Evolutionary conservation across 202 grass and related monocot genomes (phyloP).

Genomic region (Panicum virgatum): DNA sequence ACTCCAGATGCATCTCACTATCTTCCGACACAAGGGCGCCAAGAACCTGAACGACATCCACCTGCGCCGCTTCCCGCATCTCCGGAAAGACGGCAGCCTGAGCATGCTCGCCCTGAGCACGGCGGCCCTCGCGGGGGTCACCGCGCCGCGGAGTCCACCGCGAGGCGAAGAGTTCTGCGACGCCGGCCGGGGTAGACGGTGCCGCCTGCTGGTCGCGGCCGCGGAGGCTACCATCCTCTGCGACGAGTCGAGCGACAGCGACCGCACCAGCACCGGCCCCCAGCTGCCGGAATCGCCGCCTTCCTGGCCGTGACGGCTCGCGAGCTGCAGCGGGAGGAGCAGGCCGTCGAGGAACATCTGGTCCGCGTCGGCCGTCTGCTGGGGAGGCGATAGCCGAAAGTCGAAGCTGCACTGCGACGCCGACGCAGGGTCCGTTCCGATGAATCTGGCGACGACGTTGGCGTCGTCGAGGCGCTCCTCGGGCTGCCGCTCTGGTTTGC

Average conservation of each 20-base stretch:
- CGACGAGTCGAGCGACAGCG: slow-evolving; percentile 9
- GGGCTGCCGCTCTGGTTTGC: neutral
- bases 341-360: slow-evolving; percentile 46
- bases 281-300: neutral
- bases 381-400: neutral
- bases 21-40: slow-evolving; percentile 30
- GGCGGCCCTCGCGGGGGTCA: neutral
- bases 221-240: slow-evolving; percentile 11
- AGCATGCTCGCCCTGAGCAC: neutral
- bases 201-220: slow-evolving; percentile 7
- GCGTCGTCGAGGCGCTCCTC: neutral
- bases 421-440: neutral
- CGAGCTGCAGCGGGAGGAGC: slow-evolving; percentile 34
- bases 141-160: neutral
- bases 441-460: slow-evolving; percentile 10
- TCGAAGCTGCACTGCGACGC: slow-evolving; percentile 21
- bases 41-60: slow-evolving; percentile 36
- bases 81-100: slow-evolving; percentile 17
- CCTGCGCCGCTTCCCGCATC: slow-evolving; percentile 25
- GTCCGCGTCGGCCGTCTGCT: slow-evolving; percentile 33
- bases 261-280: neutral
- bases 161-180: slow-evolving; percentile 23
- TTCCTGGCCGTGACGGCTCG: neutral
- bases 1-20: neutral
- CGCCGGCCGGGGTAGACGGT: neutral